A percentile compares a stretch with the other conserved stretches of the same genome.
Evolutionary conservation across 2,329 filamentous ascomycete genomes (phyloP).

Genomic region (Ceratocystis papillata): DNA sequence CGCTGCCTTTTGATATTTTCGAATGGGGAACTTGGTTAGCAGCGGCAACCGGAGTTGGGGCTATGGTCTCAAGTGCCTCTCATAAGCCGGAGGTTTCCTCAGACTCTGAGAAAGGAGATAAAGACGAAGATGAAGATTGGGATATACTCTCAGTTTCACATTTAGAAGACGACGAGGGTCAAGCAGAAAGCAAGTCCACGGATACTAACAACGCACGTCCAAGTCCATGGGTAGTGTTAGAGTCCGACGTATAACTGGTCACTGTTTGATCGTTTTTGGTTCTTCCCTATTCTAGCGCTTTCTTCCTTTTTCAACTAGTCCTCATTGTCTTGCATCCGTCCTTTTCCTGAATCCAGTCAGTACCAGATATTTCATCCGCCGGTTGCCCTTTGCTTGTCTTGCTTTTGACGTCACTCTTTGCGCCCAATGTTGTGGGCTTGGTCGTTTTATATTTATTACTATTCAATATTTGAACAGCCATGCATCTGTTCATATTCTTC

Average conservation of each 20-base stretch:
- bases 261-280: not conserved
- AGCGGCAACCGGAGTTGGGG: not conserved
- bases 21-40: constrained; percentile 6
- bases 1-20: constrained; percentile 3
- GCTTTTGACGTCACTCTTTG: not conserved
- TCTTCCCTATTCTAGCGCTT: not conserved
- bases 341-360: constrained; percentile 17
- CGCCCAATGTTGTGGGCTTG: not conserved
- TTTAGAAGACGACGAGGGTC: not conserved
- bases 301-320: not conserved
- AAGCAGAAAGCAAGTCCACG: not conserved
- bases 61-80: not conserved
- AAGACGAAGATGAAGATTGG: constrained; percentile 15
- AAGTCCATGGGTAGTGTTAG: constrained; percentile 15
- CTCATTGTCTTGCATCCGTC: not conserved
- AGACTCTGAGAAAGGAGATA: not conserved
- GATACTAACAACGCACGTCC: not conserved
- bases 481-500: not conserved
- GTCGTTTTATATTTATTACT: not conserved
- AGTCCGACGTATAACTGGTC: not conserved
- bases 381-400: not conserved
- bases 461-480: not conserved
- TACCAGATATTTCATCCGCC: not conserved
- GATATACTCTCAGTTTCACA: constrained; percentile 13
- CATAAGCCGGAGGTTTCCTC: not conserved